phyloP scores from a whole-genome alignment of 1,139 yeast genomes.

The Petasospora fabianii region DNA sequence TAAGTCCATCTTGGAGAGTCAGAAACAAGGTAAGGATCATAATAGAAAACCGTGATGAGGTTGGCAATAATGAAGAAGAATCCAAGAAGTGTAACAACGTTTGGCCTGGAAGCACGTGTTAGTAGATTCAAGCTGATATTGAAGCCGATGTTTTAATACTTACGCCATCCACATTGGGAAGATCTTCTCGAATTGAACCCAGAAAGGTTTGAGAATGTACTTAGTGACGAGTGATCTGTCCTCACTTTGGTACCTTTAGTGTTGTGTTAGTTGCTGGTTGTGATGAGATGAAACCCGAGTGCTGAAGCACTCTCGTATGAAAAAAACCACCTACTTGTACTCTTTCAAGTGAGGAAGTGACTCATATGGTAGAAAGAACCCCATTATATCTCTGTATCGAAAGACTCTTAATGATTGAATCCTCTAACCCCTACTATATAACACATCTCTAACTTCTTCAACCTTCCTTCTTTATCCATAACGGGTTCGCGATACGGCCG shows the following conservation, averaged over 20 bases:
- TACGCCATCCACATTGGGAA: constrained; percentile 81
- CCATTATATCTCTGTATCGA: constrained; percentile 12
- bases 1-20: constrained; percentile 80
- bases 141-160: too few species aligned
- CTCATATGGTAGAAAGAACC: constrained; percentile 16
- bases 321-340: constrained; percentile 11
- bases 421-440: too few species aligned
- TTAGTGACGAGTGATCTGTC: constrained; percentile 79
- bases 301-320: too few species aligned
- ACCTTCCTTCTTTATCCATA: background rate
- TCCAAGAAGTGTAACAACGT: constrained; percentile 78
- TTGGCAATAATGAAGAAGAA: constrained; percentile 65
- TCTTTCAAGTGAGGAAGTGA: constrained; percentile 14
- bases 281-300: background rate
- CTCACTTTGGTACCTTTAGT: constrained; percentile 56
- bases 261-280: background rate
- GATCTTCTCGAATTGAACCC: constrained; percentile 59
- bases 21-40: constrained; percentile 62
- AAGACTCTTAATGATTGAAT: too few species aligned
- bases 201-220: constrained; percentile 72
- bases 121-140: too few species aligned
- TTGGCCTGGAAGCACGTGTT: constrained; percentile 41
- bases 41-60: constrained; percentile 61
- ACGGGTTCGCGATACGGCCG: too few species aligned
- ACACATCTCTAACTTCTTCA: too few species aligned